Conservation (phyloP, 2,329 filamentous ascomycete species). For the Chaetomiaceae sp. region DNA sequence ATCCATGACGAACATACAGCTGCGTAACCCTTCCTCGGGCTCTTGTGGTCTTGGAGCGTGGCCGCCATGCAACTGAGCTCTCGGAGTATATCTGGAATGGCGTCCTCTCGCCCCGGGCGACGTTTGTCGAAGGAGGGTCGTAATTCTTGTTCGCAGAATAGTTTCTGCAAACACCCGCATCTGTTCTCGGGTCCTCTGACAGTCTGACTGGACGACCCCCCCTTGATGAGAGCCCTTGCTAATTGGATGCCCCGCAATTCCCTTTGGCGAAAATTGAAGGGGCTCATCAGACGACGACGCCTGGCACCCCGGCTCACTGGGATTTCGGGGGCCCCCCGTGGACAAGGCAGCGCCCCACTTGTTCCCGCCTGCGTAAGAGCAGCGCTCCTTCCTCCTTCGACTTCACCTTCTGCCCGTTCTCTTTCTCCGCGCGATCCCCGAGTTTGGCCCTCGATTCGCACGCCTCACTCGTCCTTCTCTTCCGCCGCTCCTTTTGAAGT, state of each 20-base stretch:
- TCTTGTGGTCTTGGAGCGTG: not conserved
- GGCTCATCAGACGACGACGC: slow-evolving; percentile 19
- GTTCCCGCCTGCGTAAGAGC: slow-evolving; percentile 10
- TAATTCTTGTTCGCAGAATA: too few relatives aligned
- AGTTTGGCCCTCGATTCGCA: slow-evolving; percentile 19
- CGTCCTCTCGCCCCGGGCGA: not conserved
- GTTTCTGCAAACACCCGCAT: not conserved
- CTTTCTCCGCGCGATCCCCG: slow-evolving; percentile 13
- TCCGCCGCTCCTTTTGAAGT: slow-evolving; percentile 3
- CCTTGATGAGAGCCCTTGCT: not conserved
- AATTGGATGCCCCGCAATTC: slow-evolving; percentile 9
- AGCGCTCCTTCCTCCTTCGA: slow-evolving; percentile 9
- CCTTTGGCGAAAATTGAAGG: slow-evolving; percentile 16
- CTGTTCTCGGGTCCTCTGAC: too few relatives aligned
- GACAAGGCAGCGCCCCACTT: slow-evolving; percentile 15
- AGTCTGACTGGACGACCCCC: too few relatives aligned
- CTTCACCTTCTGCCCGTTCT: slow-evolving; percentile 11
- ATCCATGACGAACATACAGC: slow-evolving; percentile 4
- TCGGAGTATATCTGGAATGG: not conserved
- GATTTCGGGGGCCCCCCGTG: slow-evolving; percentile 8
- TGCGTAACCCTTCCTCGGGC: not conserved
- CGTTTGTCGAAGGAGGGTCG: too few relatives aligned
- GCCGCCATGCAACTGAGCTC: not conserved
- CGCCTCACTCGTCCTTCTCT: slow-evolving; percentile 9
- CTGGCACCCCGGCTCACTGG: slow-evolving; percentile 9